These are phyloP conservation scores for Penicillium sp. DNA, from an alignment of 2,329 filamentous ascomycete species.

Conservation along the genomic window DNA sequence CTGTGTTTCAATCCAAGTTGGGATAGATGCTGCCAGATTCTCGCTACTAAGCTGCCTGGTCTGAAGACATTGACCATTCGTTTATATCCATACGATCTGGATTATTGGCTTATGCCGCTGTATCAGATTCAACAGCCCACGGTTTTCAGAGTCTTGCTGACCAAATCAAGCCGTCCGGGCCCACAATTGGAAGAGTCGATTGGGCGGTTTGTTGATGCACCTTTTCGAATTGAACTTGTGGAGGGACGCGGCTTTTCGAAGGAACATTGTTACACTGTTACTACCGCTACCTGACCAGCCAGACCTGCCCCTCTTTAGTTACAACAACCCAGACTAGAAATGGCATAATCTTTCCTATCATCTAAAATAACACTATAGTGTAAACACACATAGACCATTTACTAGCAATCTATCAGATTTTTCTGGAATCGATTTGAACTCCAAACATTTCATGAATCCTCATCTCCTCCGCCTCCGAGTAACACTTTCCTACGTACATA, in stretches of 20 bases:
- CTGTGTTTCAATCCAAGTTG: not conserved
- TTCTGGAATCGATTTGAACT: not conserved
- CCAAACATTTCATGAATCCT: not conserved
- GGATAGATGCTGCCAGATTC: not conserved
- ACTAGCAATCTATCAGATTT: not conserved
- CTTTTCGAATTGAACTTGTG: not conserved
- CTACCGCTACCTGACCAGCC: too few relatives aligned
- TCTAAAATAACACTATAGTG: too few relatives aligned
- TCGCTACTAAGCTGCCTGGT: not conserved
- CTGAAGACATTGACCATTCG: not conserved
- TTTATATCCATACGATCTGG: not conserved
- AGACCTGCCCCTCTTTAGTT: too few relatives aligned
- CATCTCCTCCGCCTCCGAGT: too few relatives aligned
- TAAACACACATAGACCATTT: too few relatives aligned
- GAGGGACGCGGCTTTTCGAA: too few relatives aligned
- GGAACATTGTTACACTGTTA: too few relatives aligned
- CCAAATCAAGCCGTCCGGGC: not conserved
- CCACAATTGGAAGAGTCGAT: not conserved
- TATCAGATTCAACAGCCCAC: not conserved
- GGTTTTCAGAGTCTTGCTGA: not conserved
- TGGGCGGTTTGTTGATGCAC: not conserved
- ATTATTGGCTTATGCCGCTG: not conserved
- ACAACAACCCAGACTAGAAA: too few relatives aligned
- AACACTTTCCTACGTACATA: not conserved
- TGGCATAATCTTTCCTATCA: too few relatives aligned